Percentiles rank a stretch among this genome's conserved stretches.
Conservation (phyloP, 1,139 yeast species). For the Blastobotrys indianensis region DNA sequence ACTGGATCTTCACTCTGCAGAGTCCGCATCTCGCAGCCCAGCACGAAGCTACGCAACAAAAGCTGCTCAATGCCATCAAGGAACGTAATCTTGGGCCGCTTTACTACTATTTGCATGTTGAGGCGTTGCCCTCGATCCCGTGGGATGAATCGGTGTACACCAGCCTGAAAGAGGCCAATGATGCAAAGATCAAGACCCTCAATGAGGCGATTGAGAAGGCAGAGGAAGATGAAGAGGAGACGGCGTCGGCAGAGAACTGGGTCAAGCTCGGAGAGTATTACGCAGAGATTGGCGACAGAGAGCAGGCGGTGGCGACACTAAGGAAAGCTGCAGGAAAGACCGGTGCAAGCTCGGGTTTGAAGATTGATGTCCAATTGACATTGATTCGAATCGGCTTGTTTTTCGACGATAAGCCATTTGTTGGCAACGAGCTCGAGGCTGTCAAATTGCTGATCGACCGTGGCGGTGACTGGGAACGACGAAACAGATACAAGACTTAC, state of each 20-base stretch:
- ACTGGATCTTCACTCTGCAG: slow-evolving; percentile 62
- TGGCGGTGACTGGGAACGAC: slow-evolving; percentile 99
- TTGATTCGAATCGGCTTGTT: slow-evolving; percentile 83
- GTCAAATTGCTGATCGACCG: slow-evolving; percentile 73
- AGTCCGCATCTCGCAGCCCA: slow-evolving; percentile 36
- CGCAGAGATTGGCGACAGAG: slow-evolving; percentile 73
- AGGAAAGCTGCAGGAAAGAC: slow-evolving; percentile 73
- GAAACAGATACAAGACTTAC: slow-evolving; percentile 90
- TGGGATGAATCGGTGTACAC: slow-evolving; percentile 59
- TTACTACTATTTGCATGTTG: slow-evolving; percentile 60
- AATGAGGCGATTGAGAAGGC: slow-evolving; percentile 64
- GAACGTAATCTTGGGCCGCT: slow-evolving; percentile 75
- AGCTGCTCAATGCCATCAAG: slow-evolving; percentile 50
- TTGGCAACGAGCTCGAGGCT: slow-evolving; percentile 68
- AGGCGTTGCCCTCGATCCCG: slow-evolving; percentile 37
- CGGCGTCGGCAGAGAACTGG: slow-evolving; percentile 73
- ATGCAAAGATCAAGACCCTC: slow-evolving; percentile 48
- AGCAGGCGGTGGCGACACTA: slow-evolving; percentile 66
- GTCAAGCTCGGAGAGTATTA: slow-evolving; percentile 82
- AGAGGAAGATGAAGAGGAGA: slow-evolving; percentile 84
- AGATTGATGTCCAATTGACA: slow-evolving; percentile 79
- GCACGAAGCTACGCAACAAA: slow-evolving; percentile 41
- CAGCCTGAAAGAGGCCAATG: slow-evolving; percentile 48
- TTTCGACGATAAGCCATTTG: slow-evolving; percentile 68
- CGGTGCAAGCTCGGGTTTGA: slow-evolving; percentile 72